Percentiles rank a stretch among this genome's conserved stretches.
phyloP scores from a whole-genome alignment of 129 eudicot genomes.

The Helianthus annuus region HanXRQr2.0-SUNRISE NC_035438.2:12935237-12935736 shows the following conservation, averaged over 20 bases:
- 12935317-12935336: background rate
- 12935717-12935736: background rate
- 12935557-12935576: background rate
- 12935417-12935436: too few relatives aligned
- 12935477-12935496: conserved; percentile 15
- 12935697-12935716: background rate
- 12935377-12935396: background rate
- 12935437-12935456: too few relatives aligned
- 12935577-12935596: background rate
- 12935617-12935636: conserved; percentile 18
- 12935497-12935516: conserved; percentile 13
- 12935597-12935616: conserved; percentile 20
- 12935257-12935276: background rate
- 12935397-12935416: background rate
- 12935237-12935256: too few relatives aligned
- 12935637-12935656: background rate
- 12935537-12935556: conserved; percentile 12
- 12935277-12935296: background rate
- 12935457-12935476: background rate
- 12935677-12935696: background rate
- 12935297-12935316: background rate
- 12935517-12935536: conserved; percentile 27
- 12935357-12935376: background rate
- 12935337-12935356: background rate
- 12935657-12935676: background rate